Evolutionary conservation across 352 stramenopile species (phyloP), one percentile per base, ranked within the genome.

Genomic region (Phytophthora agathidicida): DNA sequence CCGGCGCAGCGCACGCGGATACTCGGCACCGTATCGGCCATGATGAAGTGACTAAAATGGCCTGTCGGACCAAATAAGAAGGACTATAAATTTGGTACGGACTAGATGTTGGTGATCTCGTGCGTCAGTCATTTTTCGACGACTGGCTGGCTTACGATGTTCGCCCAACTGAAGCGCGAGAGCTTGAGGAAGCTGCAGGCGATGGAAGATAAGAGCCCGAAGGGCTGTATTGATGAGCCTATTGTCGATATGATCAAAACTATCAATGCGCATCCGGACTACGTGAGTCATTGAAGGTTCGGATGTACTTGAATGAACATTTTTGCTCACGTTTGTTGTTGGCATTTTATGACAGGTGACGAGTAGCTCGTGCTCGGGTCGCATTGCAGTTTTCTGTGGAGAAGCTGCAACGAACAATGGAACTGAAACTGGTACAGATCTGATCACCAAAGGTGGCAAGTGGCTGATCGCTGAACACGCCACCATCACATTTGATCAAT

Each of bases 301-400:
- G 24, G 8, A 11, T 7, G 3, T 45, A 9, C 55, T 43, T n/a
- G 3, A 37, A 24, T 45, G 22, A 28, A 30, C n/a, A n/a, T 8
- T 36, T 30, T 27, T 53, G 9, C 30, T 54, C 7, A 53, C 30
- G 35, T 11, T 24, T 41, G 19, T 31, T 24, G 38, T 41, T 30
- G 2, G 2, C n/a, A 10, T 35, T 51, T 10, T 63, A 31, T 24
- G 7, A 19, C 33, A 94, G 86, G 86, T 96, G 46, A 97, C 90
- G 1, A 97, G 89, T 33, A 96, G 86, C 66, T 96, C 86, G 14
- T 98, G 92, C 64, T 96, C 86, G 1, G 92, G 92, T 10, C 85
- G 92, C 16, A 96, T 98, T 35, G 83, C 84, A 3, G 64, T 97
- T 10, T 98, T 96, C 64, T 83, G 81, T 17, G 81, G 80, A 22